Percentiles rank a stretch among this genome's conserved stretches.
These are phyloP conservation scores for Hymenoscyphus linearis DNA, from an alignment of 2,329 filamentous ascomycete species.

Conservation along the genomic window DNA sequence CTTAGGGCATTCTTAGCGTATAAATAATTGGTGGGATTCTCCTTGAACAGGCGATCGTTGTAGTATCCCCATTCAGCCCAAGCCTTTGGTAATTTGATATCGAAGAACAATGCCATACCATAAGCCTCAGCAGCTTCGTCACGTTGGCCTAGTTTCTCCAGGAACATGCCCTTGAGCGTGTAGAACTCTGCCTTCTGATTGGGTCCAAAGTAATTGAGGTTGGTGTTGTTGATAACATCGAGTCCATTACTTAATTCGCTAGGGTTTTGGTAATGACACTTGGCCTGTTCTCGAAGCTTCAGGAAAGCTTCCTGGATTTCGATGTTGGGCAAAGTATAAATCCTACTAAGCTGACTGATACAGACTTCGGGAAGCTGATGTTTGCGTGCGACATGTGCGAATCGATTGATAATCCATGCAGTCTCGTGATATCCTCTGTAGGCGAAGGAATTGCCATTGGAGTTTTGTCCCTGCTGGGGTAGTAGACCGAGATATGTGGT, in stretches of 20 bases:
- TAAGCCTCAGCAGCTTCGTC: conserved; percentile 91
- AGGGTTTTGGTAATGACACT: conserved; percentile 96
- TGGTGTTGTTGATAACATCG: conserved; percentile 99
- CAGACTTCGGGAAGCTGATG: conserved; percentile 96
- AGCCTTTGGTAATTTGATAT: conserved; percentile 90
- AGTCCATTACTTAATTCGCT: conserved; percentile 87
- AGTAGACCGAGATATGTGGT: conserved; percentile 82
- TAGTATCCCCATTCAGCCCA: conserved; percentile 99
- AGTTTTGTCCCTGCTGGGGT: conserved; percentile 72
- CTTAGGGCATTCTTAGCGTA: conserved; percentile 88
- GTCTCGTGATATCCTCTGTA: conserved; percentile 98
- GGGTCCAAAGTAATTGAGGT: conserved; percentile 94
- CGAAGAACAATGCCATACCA: conserved; percentile 91
- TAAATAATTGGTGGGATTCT: conserved; percentile 74
- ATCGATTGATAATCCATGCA: conserved; percentile 99
- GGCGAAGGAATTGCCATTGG: conserved; percentile 86
- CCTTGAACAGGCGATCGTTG: conserved; percentile 94
- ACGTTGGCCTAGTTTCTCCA: conserved; percentile 87
- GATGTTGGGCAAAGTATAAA: conserved; percentile 98
- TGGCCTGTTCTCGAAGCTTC: conserved; percentile 96
- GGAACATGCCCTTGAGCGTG: conserved; percentile 98
- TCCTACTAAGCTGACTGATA: conserved; percentile 92
- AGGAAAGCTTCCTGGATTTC: conserved; percentile 99
- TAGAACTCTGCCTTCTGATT: conserved; percentile 99
- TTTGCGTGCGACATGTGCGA: conserved; percentile 95